Base-by-base conservation (phyloP, 768 basidiomycete species). In the Tricholoma matsutake region DNA sequence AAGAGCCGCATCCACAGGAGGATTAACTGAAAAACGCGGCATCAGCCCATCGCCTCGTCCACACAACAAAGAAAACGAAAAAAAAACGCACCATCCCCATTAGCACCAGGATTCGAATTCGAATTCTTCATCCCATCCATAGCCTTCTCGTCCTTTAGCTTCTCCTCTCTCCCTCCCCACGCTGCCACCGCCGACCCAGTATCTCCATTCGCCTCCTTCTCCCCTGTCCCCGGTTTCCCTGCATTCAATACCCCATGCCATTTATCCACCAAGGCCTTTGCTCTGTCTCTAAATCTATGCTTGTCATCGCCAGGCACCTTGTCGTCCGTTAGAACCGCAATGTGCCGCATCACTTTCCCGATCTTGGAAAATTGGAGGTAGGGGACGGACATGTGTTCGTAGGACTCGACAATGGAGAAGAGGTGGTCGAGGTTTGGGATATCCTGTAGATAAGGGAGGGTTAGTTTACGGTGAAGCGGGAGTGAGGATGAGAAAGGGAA, bases 341-440 rank as follows among this genome's bases (percentile, higher is more conserved):
- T 89, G 73, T 89, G 88, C 65, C 89, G 86, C 87, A 92, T 89
- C 34, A 92, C 90, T 77, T 87, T 86, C 72, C 82, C 83, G 63
- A 88, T 86, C 73, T 88, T 88, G 62, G 89, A 89, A 73, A 83
- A 84, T 81, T 88, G 75, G 58, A 93, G 82, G 68, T 91, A 88
- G 55, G 83, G 81, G 63, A 92, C 84, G 58, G 84, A 87, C 74
- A 92, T 89, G 62, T 79, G 75, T 32, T 87, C 80, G 69, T 90
- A 89, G 8, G 76, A 76, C 64, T 92, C 91, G 56, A 93, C 86
- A 1, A 81, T 83, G 2, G 82, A 78, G 76, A 93, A 91, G 55
- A 91, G 71, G 54, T 79, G 73, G 67, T 92, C 84, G 62, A 86
- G 79, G 18, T 70, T 75, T 6, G 85, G 82, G 87, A 91, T 90